A percentile compares a stretch with the other conserved stretches of the same genome.
These are phyloP conservation scores for Filosporella fistucella DNA, from an alignment of 495 filamentous ascomycete species.

Conservation along the genomic window DNA sequence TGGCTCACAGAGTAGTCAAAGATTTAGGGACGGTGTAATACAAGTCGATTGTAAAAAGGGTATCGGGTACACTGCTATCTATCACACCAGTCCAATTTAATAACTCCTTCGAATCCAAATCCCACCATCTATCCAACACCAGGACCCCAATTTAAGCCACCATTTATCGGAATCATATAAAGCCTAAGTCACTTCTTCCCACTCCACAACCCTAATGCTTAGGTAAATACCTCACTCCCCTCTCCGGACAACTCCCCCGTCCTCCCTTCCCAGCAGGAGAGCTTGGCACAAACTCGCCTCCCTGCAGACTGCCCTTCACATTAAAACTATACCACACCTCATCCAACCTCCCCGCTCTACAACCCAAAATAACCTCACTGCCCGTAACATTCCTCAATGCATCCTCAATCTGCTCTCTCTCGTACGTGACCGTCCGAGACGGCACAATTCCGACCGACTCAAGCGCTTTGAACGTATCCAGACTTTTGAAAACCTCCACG, in stretches of 20 bases:
- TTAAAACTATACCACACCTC: conserved; percentile 87
- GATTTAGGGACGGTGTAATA: too few species aligned
- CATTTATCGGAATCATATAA: too few species aligned
- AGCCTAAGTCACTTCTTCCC: too few species aligned
- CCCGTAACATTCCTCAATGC: conserved; percentile 63
- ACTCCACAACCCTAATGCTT: conserved; percentile 9
- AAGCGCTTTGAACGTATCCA: conserved; percentile 54
- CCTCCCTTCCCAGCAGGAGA: conserved; percentile 37
- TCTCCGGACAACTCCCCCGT: conserved; percentile 16
- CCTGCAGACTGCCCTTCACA: conserved; percentile 70
- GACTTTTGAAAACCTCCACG: conserved; percentile 31
- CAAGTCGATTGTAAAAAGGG: too few species aligned
- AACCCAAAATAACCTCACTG: conserved; percentile 64
- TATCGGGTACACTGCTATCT: too few species aligned
- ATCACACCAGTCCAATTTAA: too few species aligned
- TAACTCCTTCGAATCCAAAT: too few species aligned
- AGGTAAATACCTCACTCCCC: conserved; percentile 24
- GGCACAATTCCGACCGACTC: conserved; percentile 61
- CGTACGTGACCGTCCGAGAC: conserved; percentile 56
- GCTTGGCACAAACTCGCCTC: conserved; percentile 66
- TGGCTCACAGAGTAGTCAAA: too few species aligned
- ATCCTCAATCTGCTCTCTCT: conserved; percentile 52
- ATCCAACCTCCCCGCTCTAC: conserved; percentile 53
- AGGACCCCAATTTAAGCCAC: too few species aligned
- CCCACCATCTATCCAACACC: too few species aligned